Conservation (phyloP, 2,329 filamentous ascomycete species). For the Scedosporium minutisporum region DNA sequence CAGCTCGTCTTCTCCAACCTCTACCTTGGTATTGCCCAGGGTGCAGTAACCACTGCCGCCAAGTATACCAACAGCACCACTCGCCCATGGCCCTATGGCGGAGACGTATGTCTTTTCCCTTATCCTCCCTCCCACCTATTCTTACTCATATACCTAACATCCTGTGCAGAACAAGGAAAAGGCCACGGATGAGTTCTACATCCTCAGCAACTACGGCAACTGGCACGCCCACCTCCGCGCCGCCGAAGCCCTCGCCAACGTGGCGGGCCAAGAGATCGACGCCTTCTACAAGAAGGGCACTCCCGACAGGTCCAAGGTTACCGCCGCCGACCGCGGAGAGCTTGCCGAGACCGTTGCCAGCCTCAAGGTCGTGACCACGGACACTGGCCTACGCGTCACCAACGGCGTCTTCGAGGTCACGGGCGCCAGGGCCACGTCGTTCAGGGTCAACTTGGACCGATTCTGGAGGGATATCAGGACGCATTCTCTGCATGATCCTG, state of each 20-base stretch:
- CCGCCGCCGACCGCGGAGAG: constrained; percentile 44
- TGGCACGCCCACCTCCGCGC: constrained; percentile 53
- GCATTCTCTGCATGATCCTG: constrained; percentile 57
- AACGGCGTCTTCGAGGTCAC: constrained; percentile 56
- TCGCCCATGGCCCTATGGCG: constrained; percentile 54
- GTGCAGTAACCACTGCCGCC: constrained; percentile 43
- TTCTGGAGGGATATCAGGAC: constrained; percentile 60
- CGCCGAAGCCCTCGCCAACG: constrained; percentile 47
- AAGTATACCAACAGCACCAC: constrained; percentile 48
- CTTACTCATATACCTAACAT: background rate
- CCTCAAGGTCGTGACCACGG: constrained; percentile 53
- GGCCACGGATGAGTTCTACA: constrained; percentile 54
- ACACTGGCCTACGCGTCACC: constrained; percentile 48
- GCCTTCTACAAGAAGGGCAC: constrained; percentile 33
- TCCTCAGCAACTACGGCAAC: constrained; percentile 55
- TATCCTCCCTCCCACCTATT: background rate
- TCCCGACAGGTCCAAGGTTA: constrained; percentile 31
- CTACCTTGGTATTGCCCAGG: constrained; percentile 53
- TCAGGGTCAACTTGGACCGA: constrained; percentile 50
- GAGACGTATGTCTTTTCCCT: constrained; percentile 35
- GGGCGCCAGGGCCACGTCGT: constrained; percentile 45
- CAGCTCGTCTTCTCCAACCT: constrained; percentile 59
- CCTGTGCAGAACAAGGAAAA: constrained; percentile 38
- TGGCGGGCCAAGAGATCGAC: constrained; percentile 39
- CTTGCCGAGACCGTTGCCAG: constrained; percentile 53